Evolutionary conservation across 1,139 yeast genomes (phyloP).

Genomic region (Yamadazyma atmosphaerica): DNA sequence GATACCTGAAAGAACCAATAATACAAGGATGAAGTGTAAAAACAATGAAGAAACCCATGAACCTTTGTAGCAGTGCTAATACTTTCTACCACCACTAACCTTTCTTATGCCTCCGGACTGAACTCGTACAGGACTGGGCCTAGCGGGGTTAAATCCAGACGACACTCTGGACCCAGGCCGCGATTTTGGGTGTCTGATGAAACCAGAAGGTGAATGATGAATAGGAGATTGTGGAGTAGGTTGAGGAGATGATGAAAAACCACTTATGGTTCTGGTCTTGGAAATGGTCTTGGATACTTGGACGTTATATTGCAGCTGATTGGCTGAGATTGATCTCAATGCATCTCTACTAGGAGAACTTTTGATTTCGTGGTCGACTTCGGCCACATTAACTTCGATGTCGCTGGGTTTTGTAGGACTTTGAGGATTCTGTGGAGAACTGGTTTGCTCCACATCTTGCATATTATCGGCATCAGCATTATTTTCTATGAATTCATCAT

Average conservation of each 20-base stretch:
- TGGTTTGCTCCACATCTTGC: conserved; percentile 22
- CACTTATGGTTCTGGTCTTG: conserved; percentile 49
- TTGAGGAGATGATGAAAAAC: conserved; percentile 47
- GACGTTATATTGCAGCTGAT: conserved; percentile 37
- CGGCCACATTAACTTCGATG: conserved; percentile 17
- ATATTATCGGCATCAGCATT: conserved; percentile 16
- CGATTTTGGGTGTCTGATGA: conserved; percentile 32
- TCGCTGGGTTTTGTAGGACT: conserved; percentile 21
- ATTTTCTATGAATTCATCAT: conserved; percentile 21
- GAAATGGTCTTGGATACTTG: conserved; percentile 50
- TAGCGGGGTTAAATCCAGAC: conserved; percentile 24
- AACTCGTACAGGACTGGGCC: conserved; percentile 24
- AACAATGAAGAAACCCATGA: too few species aligned
- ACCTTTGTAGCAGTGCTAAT: too few species aligned
- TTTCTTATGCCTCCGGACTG: conserved; percentile 43
- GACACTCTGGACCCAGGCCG: conserved; percentile 32
- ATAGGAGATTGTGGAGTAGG: conserved; percentile 12
- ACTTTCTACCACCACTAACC: conserved; percentile 28
- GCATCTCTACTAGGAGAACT: conserved; percentile 22
- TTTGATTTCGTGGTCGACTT: conserved; percentile 15
- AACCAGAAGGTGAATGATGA: conserved; percentile 22
- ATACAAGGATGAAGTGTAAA: conserved; percentile 2
- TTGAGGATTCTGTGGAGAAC: conserved; percentile 6
- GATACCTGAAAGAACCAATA: conserved; percentile 2
- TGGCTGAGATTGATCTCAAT: conserved; percentile 43